Conservation (phyloP, 257 asterid genomes). For the Solanum okadae region DNA sequence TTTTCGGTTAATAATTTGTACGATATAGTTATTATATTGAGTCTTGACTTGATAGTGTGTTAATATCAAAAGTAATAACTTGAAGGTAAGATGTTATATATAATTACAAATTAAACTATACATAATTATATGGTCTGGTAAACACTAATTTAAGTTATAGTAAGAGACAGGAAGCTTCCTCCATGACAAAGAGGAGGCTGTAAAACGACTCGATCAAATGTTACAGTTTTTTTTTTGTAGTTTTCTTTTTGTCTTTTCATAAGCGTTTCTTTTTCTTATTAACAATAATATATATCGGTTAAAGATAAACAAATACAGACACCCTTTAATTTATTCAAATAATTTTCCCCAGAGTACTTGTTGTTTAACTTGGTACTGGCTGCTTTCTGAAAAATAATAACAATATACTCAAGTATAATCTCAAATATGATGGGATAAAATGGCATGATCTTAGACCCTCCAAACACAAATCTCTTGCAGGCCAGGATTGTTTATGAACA, state of each 20-base stretch:
- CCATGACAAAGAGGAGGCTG: neutral
- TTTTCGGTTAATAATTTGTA: neutral
- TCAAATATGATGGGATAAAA: neutral
- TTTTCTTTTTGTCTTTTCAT: conserved; percentile 13
- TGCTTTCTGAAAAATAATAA: neutral
- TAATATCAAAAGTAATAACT: neutral
- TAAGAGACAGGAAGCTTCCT: conserved; percentile 21
- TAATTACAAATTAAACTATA: neutral
- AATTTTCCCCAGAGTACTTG: neutral
- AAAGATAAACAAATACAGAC: neutral
- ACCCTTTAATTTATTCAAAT: neutral
- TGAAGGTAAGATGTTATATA: neutral
- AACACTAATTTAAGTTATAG: neutral
- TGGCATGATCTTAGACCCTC: conserved; percentile 50
- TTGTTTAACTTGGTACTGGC: neutral
- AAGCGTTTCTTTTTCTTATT: neutral
- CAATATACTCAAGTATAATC: neutral
- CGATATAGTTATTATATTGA: neutral
- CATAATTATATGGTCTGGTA: neutral
- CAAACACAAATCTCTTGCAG: conserved; percentile 34
- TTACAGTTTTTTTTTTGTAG: conserved; percentile 14
- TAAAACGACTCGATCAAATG: neutral
- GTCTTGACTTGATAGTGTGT: neutral
- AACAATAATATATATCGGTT: neutral
- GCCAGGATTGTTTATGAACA: neutral